Evolutionary conservation across 495 filamentous ascomycete species (phyloP).

Genomic region (Bombardia bombarda): DNA sequence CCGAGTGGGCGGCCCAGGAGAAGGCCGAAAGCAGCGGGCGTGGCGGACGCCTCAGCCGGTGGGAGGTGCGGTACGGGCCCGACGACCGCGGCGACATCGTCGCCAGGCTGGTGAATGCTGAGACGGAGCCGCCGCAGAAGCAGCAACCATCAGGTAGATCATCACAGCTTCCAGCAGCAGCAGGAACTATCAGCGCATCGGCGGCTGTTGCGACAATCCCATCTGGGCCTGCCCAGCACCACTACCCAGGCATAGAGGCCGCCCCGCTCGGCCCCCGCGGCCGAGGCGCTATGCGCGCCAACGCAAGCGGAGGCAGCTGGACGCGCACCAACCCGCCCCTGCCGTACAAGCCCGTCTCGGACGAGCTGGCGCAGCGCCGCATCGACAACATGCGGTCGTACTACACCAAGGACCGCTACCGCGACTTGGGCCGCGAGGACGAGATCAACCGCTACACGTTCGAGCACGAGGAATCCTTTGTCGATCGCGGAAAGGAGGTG

Average conservation of each 20-base stretch:
- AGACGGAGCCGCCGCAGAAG: constrained; percentile 14
- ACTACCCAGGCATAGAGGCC: constrained; percentile 28
- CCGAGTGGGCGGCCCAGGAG: constrained; percentile 69
- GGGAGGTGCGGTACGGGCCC: constrained; percentile 46
- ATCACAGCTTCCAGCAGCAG: constrained; percentile 14
- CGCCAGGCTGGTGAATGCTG: constrained; percentile 39
- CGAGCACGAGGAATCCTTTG: constrained; percentile 59
- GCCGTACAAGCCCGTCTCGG: constrained; percentile 39
- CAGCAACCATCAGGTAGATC: constrained; percentile 6
- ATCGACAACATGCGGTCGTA: constrained; percentile 53
- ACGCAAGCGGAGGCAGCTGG: constrained; percentile 1
- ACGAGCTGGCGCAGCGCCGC: constrained; percentile 52
- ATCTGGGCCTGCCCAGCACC: constrained; percentile 30
- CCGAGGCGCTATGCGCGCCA: constrained; percentile 11
- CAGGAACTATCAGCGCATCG: no score
- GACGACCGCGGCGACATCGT: constrained; percentile 46
- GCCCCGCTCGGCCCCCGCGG: constrained; percentile 35
- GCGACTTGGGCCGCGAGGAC: constrained; percentile 52
- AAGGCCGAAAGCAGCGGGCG: constrained; percentile 40
- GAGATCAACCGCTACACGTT: constrained; percentile 63
- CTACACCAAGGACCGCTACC: constrained; percentile 40
- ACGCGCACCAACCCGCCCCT: constrained; percentile 31
- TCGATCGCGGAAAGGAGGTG: constrained; percentile 70
- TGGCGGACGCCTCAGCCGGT: constrained; percentile 43
- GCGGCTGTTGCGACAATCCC: constrained; percentile 17